A percentile compares a stretch with the other conserved stretches of the same genome.
phyloP scores from a whole-genome alignment of 2,329 filamentous ascomycete species.

The Hymenoscyphus fructigenus region DNA sequence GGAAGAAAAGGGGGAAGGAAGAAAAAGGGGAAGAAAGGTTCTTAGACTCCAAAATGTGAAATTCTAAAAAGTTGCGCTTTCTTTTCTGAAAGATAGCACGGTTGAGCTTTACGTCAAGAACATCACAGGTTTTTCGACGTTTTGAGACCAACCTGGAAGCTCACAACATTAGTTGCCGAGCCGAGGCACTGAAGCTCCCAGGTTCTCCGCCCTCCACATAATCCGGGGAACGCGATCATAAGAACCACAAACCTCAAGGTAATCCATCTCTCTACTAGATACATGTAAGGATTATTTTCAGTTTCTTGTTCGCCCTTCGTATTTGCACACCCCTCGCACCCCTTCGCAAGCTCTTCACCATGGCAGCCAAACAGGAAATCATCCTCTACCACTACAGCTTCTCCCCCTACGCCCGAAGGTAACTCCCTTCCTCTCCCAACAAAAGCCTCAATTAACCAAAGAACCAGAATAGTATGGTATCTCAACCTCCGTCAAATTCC shows the following conservation, averaged over 20 bases:
- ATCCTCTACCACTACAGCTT: constrained; percentile 65
- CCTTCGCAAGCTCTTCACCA: background rate
- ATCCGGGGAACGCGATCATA: background rate
- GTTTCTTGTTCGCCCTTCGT: background rate
- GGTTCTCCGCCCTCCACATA: constrained; percentile 2
- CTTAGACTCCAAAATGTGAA: too few relatives aligned
- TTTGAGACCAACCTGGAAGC: too few relatives aligned
- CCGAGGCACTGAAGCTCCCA: background rate
- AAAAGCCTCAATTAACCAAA: background rate
- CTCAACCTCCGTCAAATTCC: constrained; percentile 63
- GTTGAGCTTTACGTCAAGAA: too few relatives aligned
- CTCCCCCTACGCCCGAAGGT: constrained; percentile 63
- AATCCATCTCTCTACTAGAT: background rate
- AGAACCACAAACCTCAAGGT: background rate
- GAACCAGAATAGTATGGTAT: constrained; percentile 58
- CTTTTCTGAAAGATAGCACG: too few relatives aligned
- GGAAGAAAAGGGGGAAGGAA: too few relatives aligned
- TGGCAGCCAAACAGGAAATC: constrained; percentile 23
- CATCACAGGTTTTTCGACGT: too few relatives aligned
- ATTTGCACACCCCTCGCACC: background rate
- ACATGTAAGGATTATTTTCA: background rate
- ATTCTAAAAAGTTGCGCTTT: too few relatives aligned
- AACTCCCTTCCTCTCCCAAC: background rate
- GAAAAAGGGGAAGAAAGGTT: too few relatives aligned
- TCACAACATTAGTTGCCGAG: background rate